Conservation (phyloP, 306 rosid species). For the Hippophae rhamnoides region DNA sequence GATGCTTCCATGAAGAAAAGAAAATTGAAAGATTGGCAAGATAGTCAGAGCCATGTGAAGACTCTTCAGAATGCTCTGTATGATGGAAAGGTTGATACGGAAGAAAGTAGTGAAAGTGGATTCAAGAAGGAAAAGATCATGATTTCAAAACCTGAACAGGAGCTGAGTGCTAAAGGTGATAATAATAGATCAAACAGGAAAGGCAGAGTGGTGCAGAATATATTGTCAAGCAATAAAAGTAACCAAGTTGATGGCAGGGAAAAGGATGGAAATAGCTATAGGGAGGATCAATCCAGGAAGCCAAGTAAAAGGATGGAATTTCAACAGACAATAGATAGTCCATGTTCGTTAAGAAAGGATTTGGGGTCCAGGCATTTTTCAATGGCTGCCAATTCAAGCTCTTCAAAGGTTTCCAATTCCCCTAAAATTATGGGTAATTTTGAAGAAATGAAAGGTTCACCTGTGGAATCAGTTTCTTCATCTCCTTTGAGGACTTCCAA, state of each 20-base stretch:
- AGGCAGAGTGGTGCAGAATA: constrained; percentile 24
- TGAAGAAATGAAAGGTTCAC: constrained; percentile 50
- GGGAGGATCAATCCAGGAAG: constrained; percentile 27
- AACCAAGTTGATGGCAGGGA: constrained; percentile 16
- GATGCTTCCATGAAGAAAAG: constrained; percentile 42
- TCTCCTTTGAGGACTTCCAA: constrained; percentile 50
- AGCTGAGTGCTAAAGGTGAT: constrained; percentile 18
- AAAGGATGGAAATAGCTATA: constrained; percentile 24
- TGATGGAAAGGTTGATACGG: constrained; percentile 27
- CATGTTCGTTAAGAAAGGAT: constrained; percentile 33
- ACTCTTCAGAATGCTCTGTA: constrained; percentile 19
- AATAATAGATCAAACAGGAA: constrained; percentile 36
- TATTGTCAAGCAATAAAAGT: constrained; percentile 22
- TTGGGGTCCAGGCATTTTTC: constrained; percentile 34
- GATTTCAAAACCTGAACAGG: constrained; percentile 23
- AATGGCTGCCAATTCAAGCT: constrained; percentile 56
- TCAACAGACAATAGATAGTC: constrained; percentile 26
- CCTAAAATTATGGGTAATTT: constrained; percentile 34
- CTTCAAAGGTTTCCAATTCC: constrained; percentile 65
- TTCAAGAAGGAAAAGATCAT: constrained; percentile 32
- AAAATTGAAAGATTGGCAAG: constrained; percentile 41
- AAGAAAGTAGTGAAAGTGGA: constrained; percentile 37
- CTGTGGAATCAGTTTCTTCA: constrained; percentile 73
- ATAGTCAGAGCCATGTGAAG: constrained; percentile 28
- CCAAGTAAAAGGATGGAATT: constrained; percentile 26